Percentiles rank a stretch among this genome's conserved stretches.
Evolutionary conservation across 1,284 basidiomycete genomes (phyloP).

Genomic region (Ustilago loliicola): DNA sequence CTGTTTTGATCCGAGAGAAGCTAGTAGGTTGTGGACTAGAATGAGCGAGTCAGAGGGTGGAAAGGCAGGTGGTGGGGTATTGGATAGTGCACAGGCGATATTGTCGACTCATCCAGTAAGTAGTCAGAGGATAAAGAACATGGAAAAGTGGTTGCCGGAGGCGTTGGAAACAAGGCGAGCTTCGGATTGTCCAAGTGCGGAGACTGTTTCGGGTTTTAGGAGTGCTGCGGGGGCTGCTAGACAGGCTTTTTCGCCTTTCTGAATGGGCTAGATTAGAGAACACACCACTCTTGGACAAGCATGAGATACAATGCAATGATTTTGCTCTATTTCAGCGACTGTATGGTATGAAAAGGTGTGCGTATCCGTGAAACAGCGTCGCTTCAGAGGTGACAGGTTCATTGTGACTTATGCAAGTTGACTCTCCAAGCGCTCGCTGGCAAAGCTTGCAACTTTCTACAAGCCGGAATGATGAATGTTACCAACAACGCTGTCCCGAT

Average conservation of each 20-base stretch:
- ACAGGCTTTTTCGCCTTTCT: constrained; percentile 22
- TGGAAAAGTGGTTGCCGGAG: constrained; percentile 58
- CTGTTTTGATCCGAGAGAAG: constrained; percentile 83
- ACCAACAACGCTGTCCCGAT: constrained; percentile 82
- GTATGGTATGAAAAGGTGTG: background rate
- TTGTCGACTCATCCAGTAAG: constrained; percentile 63
- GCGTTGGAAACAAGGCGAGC: constrained; percentile 28
- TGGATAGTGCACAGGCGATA: constrained; percentile 44
- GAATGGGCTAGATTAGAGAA: background rate
- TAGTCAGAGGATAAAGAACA: constrained; percentile 56
- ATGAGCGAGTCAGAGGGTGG: constrained; percentile 53
- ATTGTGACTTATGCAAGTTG: constrained; percentile 27
- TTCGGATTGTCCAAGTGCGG: constrained; percentile 31
- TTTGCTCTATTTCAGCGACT: background rate
- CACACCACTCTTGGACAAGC: background rate
- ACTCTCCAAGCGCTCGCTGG: constrained; percentile 62
- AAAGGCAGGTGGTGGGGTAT: constrained; percentile 12
- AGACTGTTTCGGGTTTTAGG: constrained; percentile 32
- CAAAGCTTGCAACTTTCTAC: constrained; percentile 80
- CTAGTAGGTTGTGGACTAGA: constrained; percentile 69
- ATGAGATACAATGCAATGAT: constrained; percentile 2
- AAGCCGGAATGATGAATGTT: constrained; percentile 85
- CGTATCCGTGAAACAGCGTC: background rate
- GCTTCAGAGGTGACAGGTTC: constrained; percentile 6
- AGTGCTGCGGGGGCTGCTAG: constrained; percentile 15